A percentile compares a stretch with the other conserved stretches of the same genome.
Conservation (phyloP, 805 yeast species). For the Yarrowia sp. region DNA sequence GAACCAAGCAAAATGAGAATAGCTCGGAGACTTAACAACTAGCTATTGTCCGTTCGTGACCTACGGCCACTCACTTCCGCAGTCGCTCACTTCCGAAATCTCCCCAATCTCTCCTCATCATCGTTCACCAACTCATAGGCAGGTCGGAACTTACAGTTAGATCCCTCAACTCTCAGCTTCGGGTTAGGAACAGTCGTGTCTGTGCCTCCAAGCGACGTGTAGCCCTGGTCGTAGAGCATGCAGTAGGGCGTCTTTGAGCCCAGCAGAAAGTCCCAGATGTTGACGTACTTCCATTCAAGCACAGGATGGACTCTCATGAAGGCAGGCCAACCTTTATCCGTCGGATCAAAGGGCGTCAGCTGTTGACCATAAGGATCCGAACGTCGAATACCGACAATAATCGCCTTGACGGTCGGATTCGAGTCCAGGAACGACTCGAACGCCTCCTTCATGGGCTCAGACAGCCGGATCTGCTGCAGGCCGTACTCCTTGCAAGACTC, state of each 20-base stretch:
- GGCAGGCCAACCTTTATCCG: conserved; percentile 90
- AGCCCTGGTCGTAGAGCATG: conserved; percentile 73
- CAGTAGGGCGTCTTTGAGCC: conserved; percentile 66
- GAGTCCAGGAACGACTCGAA: conserved; percentile 57
- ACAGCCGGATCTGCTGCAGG: conserved; percentile 46
- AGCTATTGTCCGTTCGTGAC: not conserved
- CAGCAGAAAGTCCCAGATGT: conserved; percentile 76
- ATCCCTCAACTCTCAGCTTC: conserved; percentile 35
- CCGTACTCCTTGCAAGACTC: conserved; percentile 54
- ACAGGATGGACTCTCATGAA: conserved; percentile 85
- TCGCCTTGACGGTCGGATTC: conserved; percentile 59
- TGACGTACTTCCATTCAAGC: conserved; percentile 78
- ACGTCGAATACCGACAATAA: conserved; percentile 83
- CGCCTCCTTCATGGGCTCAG: conserved; percentile 60
- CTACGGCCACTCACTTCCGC: not conserved
- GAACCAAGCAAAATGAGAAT: no score
- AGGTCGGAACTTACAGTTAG: conserved; percentile 42
- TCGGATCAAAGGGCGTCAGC: conserved; percentile 60
- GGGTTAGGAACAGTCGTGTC: conserved; percentile 74
- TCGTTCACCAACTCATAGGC: conserved; percentile 48
- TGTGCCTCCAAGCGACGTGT: conserved; percentile 84
- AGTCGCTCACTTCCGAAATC: conserved; percentile 29
- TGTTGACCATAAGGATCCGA: conserved; percentile 79
- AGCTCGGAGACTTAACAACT: no score
- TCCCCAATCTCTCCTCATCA: conserved; percentile 55